Conservation (phyloP, 352 stramenopile genomes). For the Pythium utonaiense region DNA sequence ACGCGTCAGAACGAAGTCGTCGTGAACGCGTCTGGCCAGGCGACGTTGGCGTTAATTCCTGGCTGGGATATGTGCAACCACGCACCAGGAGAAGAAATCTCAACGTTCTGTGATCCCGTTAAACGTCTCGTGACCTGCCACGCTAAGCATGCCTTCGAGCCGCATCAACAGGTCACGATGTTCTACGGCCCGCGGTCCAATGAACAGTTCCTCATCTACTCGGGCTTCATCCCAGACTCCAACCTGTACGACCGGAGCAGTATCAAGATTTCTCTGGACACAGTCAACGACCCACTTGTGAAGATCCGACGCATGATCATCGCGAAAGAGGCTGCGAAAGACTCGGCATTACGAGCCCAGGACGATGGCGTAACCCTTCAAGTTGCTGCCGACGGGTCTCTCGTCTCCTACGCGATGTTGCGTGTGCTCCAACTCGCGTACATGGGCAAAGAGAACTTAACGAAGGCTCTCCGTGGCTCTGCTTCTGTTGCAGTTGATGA, state of each 20-base stretch:
- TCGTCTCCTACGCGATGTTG: constrained; percentile 25
- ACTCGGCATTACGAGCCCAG: constrained; percentile 5
- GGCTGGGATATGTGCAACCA: constrained; percentile 72
- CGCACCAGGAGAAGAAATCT: constrained; percentile 35
- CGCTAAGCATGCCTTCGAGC: constrained; percentile 33
- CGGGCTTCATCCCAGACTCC: constrained; percentile 40
- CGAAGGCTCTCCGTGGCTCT: constrained; percentile 25
- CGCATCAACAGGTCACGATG: constrained; percentile 47
- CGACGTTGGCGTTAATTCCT: constrained; percentile 47
- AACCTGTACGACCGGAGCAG: constrained; percentile 36
- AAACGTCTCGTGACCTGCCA: constrained; percentile 33
- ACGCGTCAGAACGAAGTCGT: constrained; percentile 62
- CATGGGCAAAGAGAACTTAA: constrained; percentile 36
- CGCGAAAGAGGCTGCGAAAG: constrained; percentile 31
- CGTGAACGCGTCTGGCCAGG: constrained; percentile 17
- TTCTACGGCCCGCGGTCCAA: constrained; percentile 63
- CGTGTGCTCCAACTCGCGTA: constrained; percentile 30
- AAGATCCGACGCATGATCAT: constrained; percentile 48
- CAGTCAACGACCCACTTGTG: constrained; percentile 23
- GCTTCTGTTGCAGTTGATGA: constrained; percentile 6
- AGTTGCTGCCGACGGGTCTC: constrained; percentile 25
- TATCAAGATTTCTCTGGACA: constrained; percentile 20
- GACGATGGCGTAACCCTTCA: constrained; percentile 22
- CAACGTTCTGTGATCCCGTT: constrained; percentile 37
- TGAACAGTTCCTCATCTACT: constrained; percentile 50